These are phyloP conservation scores for Melaleuca quinquenervia DNA, from an alignment of 345 rosid genomes.

Conservation along the genomic window DNA sequence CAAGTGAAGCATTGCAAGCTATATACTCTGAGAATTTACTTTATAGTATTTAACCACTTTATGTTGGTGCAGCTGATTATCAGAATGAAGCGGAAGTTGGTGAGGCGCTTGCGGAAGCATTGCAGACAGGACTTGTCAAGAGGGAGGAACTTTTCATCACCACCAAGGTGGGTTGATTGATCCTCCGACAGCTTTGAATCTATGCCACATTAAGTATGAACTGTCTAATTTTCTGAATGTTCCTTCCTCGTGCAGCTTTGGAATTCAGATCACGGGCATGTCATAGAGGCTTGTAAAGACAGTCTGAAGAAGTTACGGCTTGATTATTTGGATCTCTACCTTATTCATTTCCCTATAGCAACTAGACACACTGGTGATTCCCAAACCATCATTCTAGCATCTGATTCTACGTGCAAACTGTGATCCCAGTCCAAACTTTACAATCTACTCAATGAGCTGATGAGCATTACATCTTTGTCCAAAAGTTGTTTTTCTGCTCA, in stretches of 20 bases:
- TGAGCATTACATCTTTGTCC: neutral
- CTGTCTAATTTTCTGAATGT: neutral
- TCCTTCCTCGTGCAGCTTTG: slow-evolving; percentile 43
- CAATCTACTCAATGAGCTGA: neutral
- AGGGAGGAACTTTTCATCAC: slow-evolving; percentile 84
- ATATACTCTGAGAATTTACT: neutral
- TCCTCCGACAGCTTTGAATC: neutral
- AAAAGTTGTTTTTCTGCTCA: neutral
- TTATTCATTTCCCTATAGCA: slow-evolving; percentile 81
- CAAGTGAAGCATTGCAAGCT: neutral
- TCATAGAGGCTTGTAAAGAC: slow-evolving; percentile 72
- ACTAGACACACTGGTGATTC: slow-evolving; percentile 64
- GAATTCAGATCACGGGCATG: slow-evolving; percentile 97
- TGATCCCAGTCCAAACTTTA: neutral
- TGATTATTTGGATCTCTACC: slow-evolving; percentile 82
- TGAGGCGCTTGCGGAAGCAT: slow-evolving; percentile 60
- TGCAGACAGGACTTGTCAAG: slow-evolving; percentile 50
- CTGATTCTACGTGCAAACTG: neutral
- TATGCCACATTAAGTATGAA: neutral
- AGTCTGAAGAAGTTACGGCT: slow-evolving; percentile 85
- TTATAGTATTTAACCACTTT: neutral
- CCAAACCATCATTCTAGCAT: neutral
- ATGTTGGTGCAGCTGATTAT: slow-evolving; percentile 51
- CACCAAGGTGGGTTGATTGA: slow-evolving; percentile 43
- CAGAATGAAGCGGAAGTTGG: slow-evolving; percentile 73